Conservation (phyloP, 129 eudicot genomes). For the Centrapalus pauciflorus region DNA sequence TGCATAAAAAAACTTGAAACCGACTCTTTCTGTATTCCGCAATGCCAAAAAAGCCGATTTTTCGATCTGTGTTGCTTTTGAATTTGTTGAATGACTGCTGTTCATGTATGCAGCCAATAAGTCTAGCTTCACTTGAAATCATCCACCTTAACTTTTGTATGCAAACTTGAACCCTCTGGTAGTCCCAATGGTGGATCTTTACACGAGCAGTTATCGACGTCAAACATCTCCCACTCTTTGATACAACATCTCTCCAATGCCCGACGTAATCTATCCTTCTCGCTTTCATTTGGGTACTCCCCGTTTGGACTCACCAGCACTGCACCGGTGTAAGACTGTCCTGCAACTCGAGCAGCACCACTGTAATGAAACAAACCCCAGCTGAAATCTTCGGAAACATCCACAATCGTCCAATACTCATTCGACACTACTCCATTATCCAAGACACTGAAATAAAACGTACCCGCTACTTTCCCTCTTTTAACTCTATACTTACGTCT, state of each 20-base stretch:
- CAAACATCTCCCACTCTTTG: constrained; percentile 85
- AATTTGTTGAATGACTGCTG: neutral
- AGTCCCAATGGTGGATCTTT: constrained; percentile 66
- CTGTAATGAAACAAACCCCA: constrained; percentile 98
- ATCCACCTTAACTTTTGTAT: constrained; percentile 23
- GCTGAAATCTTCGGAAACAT: constrained; percentile 73
- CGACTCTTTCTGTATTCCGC: neutral
- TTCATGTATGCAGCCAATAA: neutral
- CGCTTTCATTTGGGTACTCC: constrained; percentile 53
- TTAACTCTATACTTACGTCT: constrained; percentile 83
- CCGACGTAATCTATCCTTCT: constrained; percentile 30
- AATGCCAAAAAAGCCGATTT: too few species aligned
- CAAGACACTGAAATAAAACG: constrained; percentile 80
- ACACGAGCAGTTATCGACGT: constrained; percentile 75
- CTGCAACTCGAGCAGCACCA: constrained; percentile 96
- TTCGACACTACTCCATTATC: constrained; percentile 96
- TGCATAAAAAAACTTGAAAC: neutral
- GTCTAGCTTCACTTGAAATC: constrained; percentile 7
- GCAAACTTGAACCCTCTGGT: constrained; percentile 77
- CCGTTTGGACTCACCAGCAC: constrained; percentile 83
- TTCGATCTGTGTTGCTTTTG: neutral
- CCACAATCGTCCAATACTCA: constrained; percentile 91
- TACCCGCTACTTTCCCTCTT: constrained; percentile 70
- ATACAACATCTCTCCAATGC: constrained; percentile 72
- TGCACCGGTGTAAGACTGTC: constrained; percentile 90